phyloP scores from a whole-genome alignment of 2,329 filamentous ascomycete genomes.

The Knufia petricola region DNA sequence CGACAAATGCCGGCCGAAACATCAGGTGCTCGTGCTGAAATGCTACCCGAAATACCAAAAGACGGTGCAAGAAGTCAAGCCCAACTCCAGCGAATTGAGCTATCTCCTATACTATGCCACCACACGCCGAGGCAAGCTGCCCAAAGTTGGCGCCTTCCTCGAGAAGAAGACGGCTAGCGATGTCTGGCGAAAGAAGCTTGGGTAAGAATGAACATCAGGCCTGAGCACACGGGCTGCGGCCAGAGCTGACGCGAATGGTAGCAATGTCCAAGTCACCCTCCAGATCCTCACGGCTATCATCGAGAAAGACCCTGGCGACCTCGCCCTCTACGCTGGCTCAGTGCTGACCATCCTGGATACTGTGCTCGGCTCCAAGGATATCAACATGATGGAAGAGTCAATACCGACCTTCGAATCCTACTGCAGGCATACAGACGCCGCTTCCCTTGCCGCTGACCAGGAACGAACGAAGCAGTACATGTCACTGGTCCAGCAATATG shows the following conservation, averaged over 20 bases:
- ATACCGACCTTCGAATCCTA: slow-evolving; percentile 79
- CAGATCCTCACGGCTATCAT: slow-evolving; percentile 86
- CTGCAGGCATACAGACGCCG: slow-evolving; percentile 78
- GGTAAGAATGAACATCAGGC: no score
- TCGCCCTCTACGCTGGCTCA: slow-evolving; percentile 76
- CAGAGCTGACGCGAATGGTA: slow-evolving; percentile 30
- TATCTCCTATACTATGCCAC: slow-evolving; percentile 96
- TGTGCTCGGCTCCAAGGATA: slow-evolving; percentile 74
- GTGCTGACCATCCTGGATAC: slow-evolving; percentile 76
- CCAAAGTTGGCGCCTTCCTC: slow-evolving; percentile 89
- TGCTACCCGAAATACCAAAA: slow-evolving; percentile 93
- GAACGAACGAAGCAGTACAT: slow-evolving; percentile 75
- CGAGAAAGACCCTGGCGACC: slow-evolving; percentile 82
- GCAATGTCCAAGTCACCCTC: slow-evolving; percentile 88
- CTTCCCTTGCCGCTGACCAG: slow-evolving; percentile 75
- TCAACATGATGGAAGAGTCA: slow-evolving; percentile 86
- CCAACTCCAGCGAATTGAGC: slow-evolving; percentile 91
- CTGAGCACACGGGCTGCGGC: slow-evolving; percentile 2
- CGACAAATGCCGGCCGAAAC: slow-evolving; percentile 71
- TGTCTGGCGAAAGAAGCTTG: slow-evolving; percentile 78
- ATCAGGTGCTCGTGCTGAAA: slow-evolving; percentile 91
- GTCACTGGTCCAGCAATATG: slow-evolving; percentile 69
- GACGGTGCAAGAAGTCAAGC: slow-evolving; percentile 82
- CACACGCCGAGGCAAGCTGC: slow-evolving; percentile 86
- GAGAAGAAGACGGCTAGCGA: slow-evolving; percentile 90